Evolutionary conservation across 257 asterid genomes (phyloP).

Genomic region (Forsythia suspensa): DNA sequence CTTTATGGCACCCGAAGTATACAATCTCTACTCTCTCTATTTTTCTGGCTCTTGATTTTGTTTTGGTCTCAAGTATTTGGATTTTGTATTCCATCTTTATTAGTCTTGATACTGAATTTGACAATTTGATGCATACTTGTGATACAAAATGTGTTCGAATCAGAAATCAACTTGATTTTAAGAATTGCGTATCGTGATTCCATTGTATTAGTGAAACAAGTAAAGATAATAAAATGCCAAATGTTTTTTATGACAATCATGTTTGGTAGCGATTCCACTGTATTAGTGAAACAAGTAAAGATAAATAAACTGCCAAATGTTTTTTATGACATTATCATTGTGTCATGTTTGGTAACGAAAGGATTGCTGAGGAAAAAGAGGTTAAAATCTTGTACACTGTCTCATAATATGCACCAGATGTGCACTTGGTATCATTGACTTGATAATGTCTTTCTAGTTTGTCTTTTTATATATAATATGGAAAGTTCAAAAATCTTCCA

Average conservation of each 20-base stretch:
- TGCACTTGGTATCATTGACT: neutral
- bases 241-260: too few species aligned
- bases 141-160: neutral
- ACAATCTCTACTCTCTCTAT: neutral
- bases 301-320: neutral
- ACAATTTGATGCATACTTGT: neutral
- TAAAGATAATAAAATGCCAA: neutral
- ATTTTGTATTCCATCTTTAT: neutral
- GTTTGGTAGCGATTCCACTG: neutral
- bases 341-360: constrained; percentile 26
- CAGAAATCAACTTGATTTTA: constrained; percentile 8
- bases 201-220: neutral
- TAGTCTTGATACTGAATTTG: neutral
- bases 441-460: neutral
- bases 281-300: neutral
- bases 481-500: neutral
- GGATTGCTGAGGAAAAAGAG: neutral
- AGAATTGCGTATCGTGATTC: neutral
- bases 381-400: neutral
- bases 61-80: constrained; percentile 1
- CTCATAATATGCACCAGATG: neutral
- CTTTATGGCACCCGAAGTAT: constrained; percentile 79
- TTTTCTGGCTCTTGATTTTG: neutral
- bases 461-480: too few species aligned
- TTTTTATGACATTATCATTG: neutral